Conservation (phyloP, 129 eudicot species). For the Kitagawia praeruptora region DNA sequence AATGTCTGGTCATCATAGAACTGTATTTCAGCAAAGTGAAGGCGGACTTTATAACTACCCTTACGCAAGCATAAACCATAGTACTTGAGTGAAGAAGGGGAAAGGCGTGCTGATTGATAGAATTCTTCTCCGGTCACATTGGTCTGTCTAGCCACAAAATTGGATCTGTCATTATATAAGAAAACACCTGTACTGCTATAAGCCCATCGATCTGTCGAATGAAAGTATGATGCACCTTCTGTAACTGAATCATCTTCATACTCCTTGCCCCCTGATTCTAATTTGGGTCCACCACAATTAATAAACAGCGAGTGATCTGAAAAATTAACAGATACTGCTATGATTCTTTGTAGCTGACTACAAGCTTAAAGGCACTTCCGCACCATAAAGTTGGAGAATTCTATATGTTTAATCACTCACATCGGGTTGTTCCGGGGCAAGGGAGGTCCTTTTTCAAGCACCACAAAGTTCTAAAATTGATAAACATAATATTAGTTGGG, state of each 20-base stretch:
- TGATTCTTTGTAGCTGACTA: background rate
- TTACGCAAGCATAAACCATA: constrained; percentile 5
- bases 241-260: constrained; percentile 3
- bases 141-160: background rate
- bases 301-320: constrained; percentile 8
- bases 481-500: background rate
- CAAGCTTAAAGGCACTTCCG: background rate
- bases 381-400: background rate
- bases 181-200: constrained; percentile 7
- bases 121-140: constrained; percentile 5
- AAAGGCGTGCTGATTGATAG: constrained; percentile 1
- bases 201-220: constrained; percentile 1
- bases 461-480: background rate
- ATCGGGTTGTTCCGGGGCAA: background rate
- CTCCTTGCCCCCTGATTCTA: background rate
- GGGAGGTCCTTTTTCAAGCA: constrained; percentile 7
- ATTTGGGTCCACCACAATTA: constrained; percentile 2
- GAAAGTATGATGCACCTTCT: constrained; percentile 9
- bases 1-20: background rate
- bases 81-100: constrained; percentile 8
- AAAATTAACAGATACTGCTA: background rate
- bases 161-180: background rate
- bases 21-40: constrained; percentile 9
- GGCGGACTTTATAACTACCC: constrained; percentile 9
- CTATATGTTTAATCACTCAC: background rate